Base-by-base conservation (phyloP, 129 eudicot genomes). In the Artemisia argyi region DNA sequence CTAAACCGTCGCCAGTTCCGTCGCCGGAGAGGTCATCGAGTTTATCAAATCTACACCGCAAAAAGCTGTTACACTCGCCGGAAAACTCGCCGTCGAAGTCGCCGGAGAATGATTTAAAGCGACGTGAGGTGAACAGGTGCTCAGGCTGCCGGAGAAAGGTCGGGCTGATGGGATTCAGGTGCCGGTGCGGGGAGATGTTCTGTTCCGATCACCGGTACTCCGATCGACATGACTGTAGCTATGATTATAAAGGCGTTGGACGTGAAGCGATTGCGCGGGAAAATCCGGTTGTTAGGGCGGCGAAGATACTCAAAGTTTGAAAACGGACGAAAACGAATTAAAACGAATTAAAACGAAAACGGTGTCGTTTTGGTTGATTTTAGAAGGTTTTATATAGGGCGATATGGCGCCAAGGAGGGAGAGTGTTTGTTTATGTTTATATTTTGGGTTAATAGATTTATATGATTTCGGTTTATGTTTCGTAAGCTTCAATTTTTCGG, bases 171-270 rank as follows among this genome's bases (percentile, higher is more conserved):
- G 96, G 96, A 60, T 91, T 91, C 62, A 64, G 96, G 50, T 91
- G 97, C 66, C 80, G 97, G 11, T 91, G 97, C 35, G 97, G 97
- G 0, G 91, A 86, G 12, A 70, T 83, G 85, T 91, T 91, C 77
- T 91, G 97, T 19, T 74, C 93, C 39, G 87, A 80, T 80, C 97
- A 91, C 72, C 79, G 97, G 73, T 91, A 91, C 60, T 85, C 97
- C 18, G 97, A 91, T 77, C 89, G 95, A n/a, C 97, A 91, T 50
- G 97, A 87, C 16, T 91, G 97, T 47, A 83, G 89, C 77, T 91
- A 62, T 72, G 97, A 91, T 78, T 91, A 88, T 81, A 91, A 91
- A 58, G 82, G 92, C 11, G 96, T 92, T 32, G 96, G 97, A 7
- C 78, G 97, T 28, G 97, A 85, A 35, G 96, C 97, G 58, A 91